Base-by-base conservation (phyloP, 2,329 filamentous ascomycete species). In the Westerdykella sp. region DNA sequence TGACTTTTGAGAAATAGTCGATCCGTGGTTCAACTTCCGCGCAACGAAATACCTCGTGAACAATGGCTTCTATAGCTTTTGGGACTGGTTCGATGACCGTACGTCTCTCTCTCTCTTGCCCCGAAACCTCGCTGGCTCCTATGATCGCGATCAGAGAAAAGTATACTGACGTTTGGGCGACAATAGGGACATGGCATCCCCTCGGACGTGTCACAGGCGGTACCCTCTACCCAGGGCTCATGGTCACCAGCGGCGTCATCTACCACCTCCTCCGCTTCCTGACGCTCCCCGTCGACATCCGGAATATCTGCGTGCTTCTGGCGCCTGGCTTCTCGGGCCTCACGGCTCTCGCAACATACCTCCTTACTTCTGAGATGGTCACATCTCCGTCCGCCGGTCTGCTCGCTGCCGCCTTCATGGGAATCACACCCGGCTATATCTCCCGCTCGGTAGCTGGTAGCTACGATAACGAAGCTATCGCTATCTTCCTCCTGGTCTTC, bases 81-180 rank as follows among this genome's bases (percentile, higher is more conserved):
- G 93, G 93, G 91, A 98, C 69, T 98, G 93, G 93, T 98, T 98
- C 65, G 93, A 98, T 71, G 93, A 98, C 76, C 84, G 93, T 84
- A 75, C 51, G 80, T 66, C 32, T 9, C 11, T 7, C 4, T 21
- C 10, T 35, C 30, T 35, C 10, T 15, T 22, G 25, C 30, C 23
- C 22, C 41, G 37, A 43, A 10, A 11, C 23, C 21, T 31, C 18
- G 14, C n/a, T 15, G 18, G 5, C 16, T n/a, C 34, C 34, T 9
- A 38, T 25, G 21, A 7, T 15, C 11, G 39, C 1, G 11, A 21
- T 13, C 4, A 11, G 40, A n/a, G n/a, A 32, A 12, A 9, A 7
- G 3, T 35, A 13, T 35, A 35, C 32, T 35, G 32, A 35, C 43
- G 25, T 40, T 18, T 44, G 39, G 18, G 40, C 7, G 4, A 28